phyloP scores from a whole-genome alignment of 805 yeast species.

The Pichia rugopelliculosa region DNA sequence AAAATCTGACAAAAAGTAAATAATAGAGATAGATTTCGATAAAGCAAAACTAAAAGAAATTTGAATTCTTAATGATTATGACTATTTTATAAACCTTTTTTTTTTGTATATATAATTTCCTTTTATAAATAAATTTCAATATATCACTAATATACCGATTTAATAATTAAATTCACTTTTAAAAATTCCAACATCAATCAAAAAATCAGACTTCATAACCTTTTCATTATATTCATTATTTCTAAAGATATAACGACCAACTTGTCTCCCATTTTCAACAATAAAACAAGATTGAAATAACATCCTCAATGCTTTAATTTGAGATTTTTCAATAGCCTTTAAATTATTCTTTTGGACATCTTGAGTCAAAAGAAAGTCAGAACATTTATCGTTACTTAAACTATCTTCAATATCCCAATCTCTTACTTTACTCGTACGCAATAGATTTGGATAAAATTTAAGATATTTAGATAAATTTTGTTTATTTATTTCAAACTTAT shows the following conservation, averaged over 20 bases:
- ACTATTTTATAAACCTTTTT: neutral
- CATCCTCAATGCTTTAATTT: constrained; percentile 36
- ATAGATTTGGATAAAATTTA: constrained; percentile 10
- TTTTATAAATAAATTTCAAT: neutral
- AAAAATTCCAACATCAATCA: constrained; percentile 8
- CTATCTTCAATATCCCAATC: constrained; percentile 27
- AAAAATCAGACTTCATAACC: constrained; percentile 18
- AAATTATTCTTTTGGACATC: constrained; percentile 34
- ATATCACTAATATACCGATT: neutral
- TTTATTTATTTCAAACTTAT: constrained; percentile 23
- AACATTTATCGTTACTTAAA: constrained; percentile 54
- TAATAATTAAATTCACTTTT: neutral
- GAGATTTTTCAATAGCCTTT: constrained; percentile 21
- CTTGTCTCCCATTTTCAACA: constrained; percentile 24
- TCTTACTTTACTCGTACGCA: constrained; percentile 20
- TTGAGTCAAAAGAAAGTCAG: constrained; percentile 55
- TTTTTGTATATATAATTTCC: neutral
- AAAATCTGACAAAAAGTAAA: neutral
- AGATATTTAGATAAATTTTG: constrained; percentile 12
- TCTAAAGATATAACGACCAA: constrained; percentile 39
- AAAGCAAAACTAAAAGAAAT: too few relatives aligned
- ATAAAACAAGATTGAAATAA: constrained; percentile 35
- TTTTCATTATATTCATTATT: constrained; percentile 32
- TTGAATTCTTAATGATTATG: neutral
- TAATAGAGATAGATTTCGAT: too few relatives aligned